Evolutionary conservation across 345 rosid genomes (phyloP), one percentile per base, ranked within the genome.

Genomic region (Salix koriyanagi): DNA sequence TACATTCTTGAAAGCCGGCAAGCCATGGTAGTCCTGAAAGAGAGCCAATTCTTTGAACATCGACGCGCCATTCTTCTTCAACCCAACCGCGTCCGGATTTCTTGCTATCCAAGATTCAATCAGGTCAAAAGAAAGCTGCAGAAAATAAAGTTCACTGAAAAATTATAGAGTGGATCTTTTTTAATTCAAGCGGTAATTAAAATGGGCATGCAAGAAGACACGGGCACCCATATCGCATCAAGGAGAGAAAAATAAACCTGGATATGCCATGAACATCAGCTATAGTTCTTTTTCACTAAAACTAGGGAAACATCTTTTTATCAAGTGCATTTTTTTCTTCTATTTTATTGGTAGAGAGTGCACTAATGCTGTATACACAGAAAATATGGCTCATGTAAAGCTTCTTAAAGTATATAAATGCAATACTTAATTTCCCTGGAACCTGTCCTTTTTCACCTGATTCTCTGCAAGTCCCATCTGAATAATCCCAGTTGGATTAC

Each of bases 391-490:
- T 13, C 52, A 3, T 46, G 16, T 46, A 46, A 46, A 46, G 52
- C 14, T 46, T 13, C 52, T 13, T 46, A 2, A 46, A 46, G 52
- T 46, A 14, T 46, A 46, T 14, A 46, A 12, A 46, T 46, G 14
- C 4, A 46, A 15, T 14, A 46, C 52, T 46, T 46, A 14, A 46
- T 12, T 12, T 46, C 52, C 52, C 18, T 46, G 16, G 52, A 46
- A 46, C 52, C 52, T 4, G 52, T 13, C 52, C 52, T 46, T 14
- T 46, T 46, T 46, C 36, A 85, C 86, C 86, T 80, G 85, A 75
- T 85, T 85, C 73, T 83, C 81, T 16, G 88, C 80, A 6, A 85
- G 80, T 13, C 86, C 86, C 88, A 78, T 85, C 76, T 85, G 84
- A 70, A 85, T 80, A 42, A 83, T 78, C 14, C 88, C 85, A 6